Evolutionary conservation across 2,329 filamentous ascomycete genomes (phyloP).

Genomic region (Fusarium paranaense): DNA sequence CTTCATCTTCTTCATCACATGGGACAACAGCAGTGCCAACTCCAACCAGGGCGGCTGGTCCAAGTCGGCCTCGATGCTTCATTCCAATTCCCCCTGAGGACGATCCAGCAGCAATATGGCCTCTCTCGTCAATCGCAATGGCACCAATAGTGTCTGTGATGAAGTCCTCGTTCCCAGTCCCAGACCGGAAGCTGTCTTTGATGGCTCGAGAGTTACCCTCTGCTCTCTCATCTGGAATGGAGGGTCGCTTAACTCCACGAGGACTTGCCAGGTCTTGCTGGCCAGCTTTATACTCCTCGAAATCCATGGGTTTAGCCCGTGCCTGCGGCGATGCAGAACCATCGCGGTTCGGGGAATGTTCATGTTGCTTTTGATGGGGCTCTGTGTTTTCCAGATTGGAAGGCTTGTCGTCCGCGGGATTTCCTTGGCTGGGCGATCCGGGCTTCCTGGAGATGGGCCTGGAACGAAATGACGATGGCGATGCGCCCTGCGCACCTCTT

Average conservation of each 20-base stretch:
- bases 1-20: constrained; percentile 74
- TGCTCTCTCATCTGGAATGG: constrained; percentile 31
- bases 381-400: constrained; percentile 2
- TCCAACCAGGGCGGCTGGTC: constrained; percentile 91
- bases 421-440: constrained; percentile 7
- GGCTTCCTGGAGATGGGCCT: constrained; percentile 13
- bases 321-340: constrained; percentile 28
- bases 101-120: constrained; percentile 91
- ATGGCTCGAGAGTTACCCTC: constrained; percentile 15
- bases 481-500: constrained; percentile 13
- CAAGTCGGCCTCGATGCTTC: constrained; percentile 93
- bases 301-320: not conserved
- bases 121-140: constrained; percentile 88
- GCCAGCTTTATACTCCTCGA: not conserved
- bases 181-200: constrained; percentile 36
- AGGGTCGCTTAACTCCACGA: constrained; percentile 53
- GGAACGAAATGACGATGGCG: constrained; percentile 17
- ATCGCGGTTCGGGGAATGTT: constrained; percentile 22
- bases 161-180: constrained; percentile 62
- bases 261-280: constrained; percentile 27
- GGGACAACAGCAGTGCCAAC: constrained; percentile 93
- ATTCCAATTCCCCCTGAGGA: constrained; percentile 98
- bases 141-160: constrained; percentile 96
- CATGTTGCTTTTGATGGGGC: constrained; percentile 9
- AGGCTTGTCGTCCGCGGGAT: constrained; percentile 11